Base-by-base conservation (phyloP, 169 alveolate species). In the Cryptosporidium viatorum region DNA sequence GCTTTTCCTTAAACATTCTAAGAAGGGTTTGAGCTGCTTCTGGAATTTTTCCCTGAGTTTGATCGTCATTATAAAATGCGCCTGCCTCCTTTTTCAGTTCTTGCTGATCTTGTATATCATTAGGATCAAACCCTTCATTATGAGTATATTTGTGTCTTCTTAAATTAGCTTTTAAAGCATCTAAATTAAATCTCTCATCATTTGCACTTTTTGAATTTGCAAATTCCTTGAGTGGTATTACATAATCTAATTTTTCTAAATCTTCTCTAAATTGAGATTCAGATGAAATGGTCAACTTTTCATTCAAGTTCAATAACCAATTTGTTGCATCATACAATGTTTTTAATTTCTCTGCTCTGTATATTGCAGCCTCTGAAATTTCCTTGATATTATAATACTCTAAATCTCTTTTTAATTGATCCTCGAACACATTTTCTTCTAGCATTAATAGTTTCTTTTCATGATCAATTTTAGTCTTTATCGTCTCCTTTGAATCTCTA, bases 221-320 rank as follows among this genome's bases (percentile, higher is more conserved):
- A 35, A 10, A 7, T 37, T 16, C n/a, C 7, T 55, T 55, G 14
- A 55, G 35, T 29, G 85, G 35, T 29, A 73, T 48, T 1, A 73
- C 86, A 35, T 73, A 73, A 55, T 73, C 86, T 37, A 73, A 55
- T 26, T 73, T 73, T 58, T 73, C 86, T 16, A 73, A 73, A 55
- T 73, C 86, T 59, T 73, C 86, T 55, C 86, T 52, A 33, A 37
- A 59, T 55, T 55, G 71, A 18, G 65, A 31, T 33, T 73, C 86
- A 31, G 59, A 18, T 4, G 86, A 55, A 55, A 73, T 55, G 3
- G 86, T 73, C 16, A 73, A 9, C 55, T 73, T 73, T 51, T 73
- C 86, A n/a, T 73, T 73, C 23, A 35, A 73, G 55, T 73, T 73
- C 31, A 73, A 16, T 33, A 73, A 21, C 86, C 86, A 73, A 14